Evolutionary conservation across 495 filamentous ascomycete genomes (phyloP).

Genomic region (Elaphomyces granulatus): DNA sequence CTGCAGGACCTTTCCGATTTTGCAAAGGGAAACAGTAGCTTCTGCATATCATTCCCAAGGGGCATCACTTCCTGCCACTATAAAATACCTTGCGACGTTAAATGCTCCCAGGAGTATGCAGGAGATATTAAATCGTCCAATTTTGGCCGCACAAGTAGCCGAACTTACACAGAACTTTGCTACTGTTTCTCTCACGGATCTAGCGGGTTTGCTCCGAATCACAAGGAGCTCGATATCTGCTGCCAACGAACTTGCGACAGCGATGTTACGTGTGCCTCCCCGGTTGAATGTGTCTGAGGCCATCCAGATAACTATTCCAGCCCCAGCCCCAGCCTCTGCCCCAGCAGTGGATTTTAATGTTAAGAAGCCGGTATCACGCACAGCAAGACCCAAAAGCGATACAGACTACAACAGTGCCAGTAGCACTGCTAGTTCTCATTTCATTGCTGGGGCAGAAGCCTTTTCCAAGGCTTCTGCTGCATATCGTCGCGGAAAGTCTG

Average conservation of each 20-base stretch:
- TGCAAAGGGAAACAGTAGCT: conserved; percentile 34
- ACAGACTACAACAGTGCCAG: conserved; percentile 15
- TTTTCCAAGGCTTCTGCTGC: conserved; percentile 46
- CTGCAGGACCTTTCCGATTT: conserved; percentile 26
- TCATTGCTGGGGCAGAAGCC: conserved; percentile 30
- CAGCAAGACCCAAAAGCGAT: conserved; percentile 1
- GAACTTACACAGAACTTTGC: conserved; percentile 43
- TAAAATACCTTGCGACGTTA: conserved; percentile 34
- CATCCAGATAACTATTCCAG: conserved; percentile 25
- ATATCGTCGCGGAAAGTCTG: conserved; percentile 48
- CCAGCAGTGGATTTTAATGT: neutral
- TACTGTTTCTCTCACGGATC: conserved; percentile 25
- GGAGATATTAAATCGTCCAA: conserved; percentile 28
- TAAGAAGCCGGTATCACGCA: neutral
- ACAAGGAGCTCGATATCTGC: conserved; percentile 40
- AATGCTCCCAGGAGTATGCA: conserved; percentile 15
- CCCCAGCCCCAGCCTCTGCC: conserved; percentile 8
- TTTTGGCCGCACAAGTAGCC: conserved; percentile 31
- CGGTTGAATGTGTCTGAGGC: conserved; percentile 24
- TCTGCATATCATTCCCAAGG: conserved; percentile 50
- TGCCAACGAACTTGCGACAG: conserved; percentile 44
- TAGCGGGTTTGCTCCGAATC: conserved; percentile 38
- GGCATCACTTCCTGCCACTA: conserved; percentile 41
- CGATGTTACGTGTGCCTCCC: conserved; percentile 21
- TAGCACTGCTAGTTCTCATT: conserved; percentile 23